These are phyloP conservation scores for Candida orba DNA, from an alignment of 805 yeast genomes.

Conservation along the genomic window DNA sequence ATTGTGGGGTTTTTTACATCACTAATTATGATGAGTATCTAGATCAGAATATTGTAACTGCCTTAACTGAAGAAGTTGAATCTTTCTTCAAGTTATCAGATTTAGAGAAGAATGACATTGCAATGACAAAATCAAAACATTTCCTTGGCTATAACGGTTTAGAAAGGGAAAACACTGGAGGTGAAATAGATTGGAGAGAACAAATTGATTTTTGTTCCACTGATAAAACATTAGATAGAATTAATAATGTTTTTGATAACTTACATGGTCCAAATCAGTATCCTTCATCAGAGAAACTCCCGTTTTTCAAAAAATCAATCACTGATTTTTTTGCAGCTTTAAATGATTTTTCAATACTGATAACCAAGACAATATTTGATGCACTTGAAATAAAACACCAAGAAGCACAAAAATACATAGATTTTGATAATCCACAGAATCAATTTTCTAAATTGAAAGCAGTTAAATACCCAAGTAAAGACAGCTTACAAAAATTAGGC, in stretches of 20 bases:
- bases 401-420: slow-evolving; percentile 37
- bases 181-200: slow-evolving; percentile 41
- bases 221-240: slow-evolving; percentile 31
- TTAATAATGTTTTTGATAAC: slow-evolving; percentile 29
- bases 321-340: slow-evolving; percentile 36
- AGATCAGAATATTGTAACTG: slow-evolving; percentile 22
- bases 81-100: slow-evolving; percentile 31
- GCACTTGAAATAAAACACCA: slow-evolving; percentile 41
- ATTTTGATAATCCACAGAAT: slow-evolving; percentile 28
- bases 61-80: slow-evolving; percentile 24
- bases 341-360: slow-evolving; percentile 34
- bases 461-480: slow-evolving; percentile 30
- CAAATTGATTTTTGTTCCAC: slow-evolving; percentile 43
- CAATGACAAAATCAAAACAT: slow-evolving; percentile 36
- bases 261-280: slow-evolving; percentile 42
- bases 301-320: slow-evolving; percentile 27
- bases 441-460: slow-evolving; percentile 30
- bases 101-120: slow-evolving; percentile 26
- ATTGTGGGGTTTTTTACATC: slow-evolving; percentile 34
- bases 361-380: slow-evolving; percentile 45
- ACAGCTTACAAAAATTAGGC: not conserved
- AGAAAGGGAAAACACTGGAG: slow-evolving; percentile 39
- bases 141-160: slow-evolving; percentile 39
- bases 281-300: slow-evolving; percentile 31
- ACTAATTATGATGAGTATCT: slow-evolving; percentile 26